Evolutionary conservation across 2,329 filamentous ascomycete species (phyloP).

Genomic region (Beauveria sp.): DNA sequence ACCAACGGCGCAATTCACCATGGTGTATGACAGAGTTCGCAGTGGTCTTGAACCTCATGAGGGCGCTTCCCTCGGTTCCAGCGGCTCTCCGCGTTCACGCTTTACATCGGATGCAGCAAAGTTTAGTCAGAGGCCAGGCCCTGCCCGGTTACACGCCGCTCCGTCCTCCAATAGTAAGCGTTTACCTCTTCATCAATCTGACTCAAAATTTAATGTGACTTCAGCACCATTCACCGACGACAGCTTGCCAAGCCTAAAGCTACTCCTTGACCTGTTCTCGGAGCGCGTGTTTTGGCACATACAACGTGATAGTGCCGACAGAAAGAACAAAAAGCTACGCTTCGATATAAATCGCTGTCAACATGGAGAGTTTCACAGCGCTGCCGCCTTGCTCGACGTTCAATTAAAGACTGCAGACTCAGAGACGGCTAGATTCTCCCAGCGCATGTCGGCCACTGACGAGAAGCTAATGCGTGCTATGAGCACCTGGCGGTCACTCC

Average conservation of each 20-base stretch:
- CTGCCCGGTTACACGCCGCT: not conserved
- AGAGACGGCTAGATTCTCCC: not conserved
- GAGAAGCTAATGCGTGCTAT: not conserved
- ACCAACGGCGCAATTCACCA: not conserved
- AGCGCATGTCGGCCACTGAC: not conserved
- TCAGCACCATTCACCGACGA: not conserved
- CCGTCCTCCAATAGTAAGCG: not conserved
- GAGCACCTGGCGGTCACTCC: not conserved
- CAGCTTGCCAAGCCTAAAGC: not conserved
- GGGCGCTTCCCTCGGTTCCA: not conserved
- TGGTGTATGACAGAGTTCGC: constrained; percentile 1
- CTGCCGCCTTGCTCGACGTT: not conserved
- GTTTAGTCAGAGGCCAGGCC: not conserved
- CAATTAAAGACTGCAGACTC: not conserved
- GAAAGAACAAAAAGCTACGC: not conserved
- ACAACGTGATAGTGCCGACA: not conserved
- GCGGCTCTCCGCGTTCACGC: not conserved
- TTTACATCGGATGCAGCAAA: not conserved
- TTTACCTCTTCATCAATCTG: no score
- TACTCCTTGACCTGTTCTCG: not conserved
- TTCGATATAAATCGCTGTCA: not conserved
- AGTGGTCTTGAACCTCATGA: not conserved
- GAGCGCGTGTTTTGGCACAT: not conserved
- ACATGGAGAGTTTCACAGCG: not conserved
- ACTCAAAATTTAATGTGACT: not conserved